Evolutionary conservation across 2,329 filamentous ascomycete genomes (phyloP).

Genomic region (Fusarium papillatum): DNA sequence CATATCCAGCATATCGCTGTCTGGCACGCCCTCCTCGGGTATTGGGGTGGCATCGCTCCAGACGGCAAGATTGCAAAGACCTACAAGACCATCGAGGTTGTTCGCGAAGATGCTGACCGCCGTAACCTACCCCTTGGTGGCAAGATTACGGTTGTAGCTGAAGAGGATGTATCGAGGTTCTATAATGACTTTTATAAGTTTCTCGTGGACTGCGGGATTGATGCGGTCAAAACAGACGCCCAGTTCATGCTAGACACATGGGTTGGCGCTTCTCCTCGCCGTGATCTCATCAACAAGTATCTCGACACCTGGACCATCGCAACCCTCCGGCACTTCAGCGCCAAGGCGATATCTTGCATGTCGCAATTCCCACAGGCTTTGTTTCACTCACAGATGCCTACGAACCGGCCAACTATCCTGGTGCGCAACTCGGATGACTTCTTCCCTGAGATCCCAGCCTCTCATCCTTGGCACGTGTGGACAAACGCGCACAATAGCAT

Average conservation of each 20-base stretch:
- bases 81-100: slow-evolving; percentile 80
- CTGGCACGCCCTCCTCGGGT: slow-evolving; percentile 92
- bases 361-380: slow-evolving; percentile 89
- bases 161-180: slow-evolving; percentile 80
- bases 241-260: slow-evolving; percentile 91
- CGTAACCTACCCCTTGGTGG: slow-evolving; percentile 67
- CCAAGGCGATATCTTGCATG: slow-evolving; percentile 93
- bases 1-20: slow-evolving; percentile 88
- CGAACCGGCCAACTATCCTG: slow-evolving; percentile 79
- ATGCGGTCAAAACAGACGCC: slow-evolving; percentile 92
- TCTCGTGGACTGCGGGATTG: slow-evolving; percentile 79
- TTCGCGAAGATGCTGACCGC: slow-evolving; percentile 62
- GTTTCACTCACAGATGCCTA: slow-evolving; percentile 86
- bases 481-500: slow-evolving; percentile 92
- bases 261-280: slow-evolving; percentile 76
- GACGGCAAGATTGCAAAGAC: slow-evolving; percentile 79
- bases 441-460: slow-evolving; percentile 84
- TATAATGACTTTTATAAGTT: slow-evolving; percentile 96
- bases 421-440: slow-evolving; percentile 93
- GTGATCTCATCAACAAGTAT: slow-evolving; percentile 79
- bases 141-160: slow-evolving; percentile 79
- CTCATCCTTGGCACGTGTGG: slow-evolving; percentile 96
- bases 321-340: slow-evolving; percentile 82
- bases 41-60: slow-evolving; percentile 91
- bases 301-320: slow-evolving; percentile 89